These are phyloP conservation scores for Calocybe gangraenosa DNA, from an alignment of 768 basidiomycete genomes.

Conservation along the genomic window DNA sequence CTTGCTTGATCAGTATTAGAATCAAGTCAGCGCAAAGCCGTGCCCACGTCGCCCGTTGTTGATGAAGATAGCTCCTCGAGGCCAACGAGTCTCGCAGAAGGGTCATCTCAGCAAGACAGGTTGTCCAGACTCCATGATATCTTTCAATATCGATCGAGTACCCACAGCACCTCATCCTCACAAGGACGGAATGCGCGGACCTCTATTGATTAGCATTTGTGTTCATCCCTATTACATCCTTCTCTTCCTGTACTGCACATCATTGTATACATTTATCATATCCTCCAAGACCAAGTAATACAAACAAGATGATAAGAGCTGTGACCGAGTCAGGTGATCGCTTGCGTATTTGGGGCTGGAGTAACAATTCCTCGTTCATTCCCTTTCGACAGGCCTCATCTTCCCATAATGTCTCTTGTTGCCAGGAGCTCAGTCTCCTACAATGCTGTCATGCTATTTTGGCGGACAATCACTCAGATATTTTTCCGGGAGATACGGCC, in stretches of 20 bases:
- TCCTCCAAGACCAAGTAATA: not conserved
- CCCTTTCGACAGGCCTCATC: not conserved
- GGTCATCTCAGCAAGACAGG: conserved; percentile 51
- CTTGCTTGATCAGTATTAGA: conserved; percentile 49
- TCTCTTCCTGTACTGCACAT: conserved; percentile 4
- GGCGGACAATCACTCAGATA: conserved; percentile 81
- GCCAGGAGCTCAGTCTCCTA: conserved; percentile 38
- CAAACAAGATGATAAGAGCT: not conserved
- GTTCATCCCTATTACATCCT: not conserved
- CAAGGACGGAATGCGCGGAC: conserved; percentile 27
- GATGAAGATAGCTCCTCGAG: conserved; percentile 27
- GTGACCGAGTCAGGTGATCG: conserved; percentile 9
- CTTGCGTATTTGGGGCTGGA: conserved; percentile 8
- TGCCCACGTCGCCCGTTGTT: conserved; percentile 21
- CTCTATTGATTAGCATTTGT: conserved; percentile 22
- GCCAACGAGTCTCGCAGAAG: conserved; percentile 26
- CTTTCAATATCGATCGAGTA: conserved; percentile 79
- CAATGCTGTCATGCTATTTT: conserved; percentile 78
- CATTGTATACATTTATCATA: conserved; percentile 8
- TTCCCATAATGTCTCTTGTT: conserved; percentile 18
- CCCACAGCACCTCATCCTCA: conserved; percentile 43
- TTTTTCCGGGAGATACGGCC: conserved; percentile 97
- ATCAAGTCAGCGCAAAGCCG: conserved; percentile 41
- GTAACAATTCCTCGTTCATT: not conserved
- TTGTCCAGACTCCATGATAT: conserved; percentile 74